Percentiles rank a stretch among this genome's conserved stretches.
Conservation (phyloP, 495 filamentous ascomycete genomes). For the Glonium stellatum region DNA sequence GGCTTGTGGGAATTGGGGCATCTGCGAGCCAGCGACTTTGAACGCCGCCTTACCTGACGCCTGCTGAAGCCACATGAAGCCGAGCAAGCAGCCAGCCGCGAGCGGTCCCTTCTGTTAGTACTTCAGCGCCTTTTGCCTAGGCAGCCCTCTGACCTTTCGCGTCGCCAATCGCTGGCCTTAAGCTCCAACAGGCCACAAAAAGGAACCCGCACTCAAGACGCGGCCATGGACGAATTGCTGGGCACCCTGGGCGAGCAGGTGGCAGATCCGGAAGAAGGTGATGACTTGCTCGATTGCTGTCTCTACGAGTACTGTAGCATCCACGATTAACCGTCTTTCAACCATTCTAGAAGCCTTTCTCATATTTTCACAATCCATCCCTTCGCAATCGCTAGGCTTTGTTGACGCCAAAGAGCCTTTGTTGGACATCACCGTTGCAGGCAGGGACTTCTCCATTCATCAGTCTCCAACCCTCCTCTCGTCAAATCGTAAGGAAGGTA, state of each 20-base stretch:
- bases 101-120: no score
- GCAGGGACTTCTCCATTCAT: slow-evolving; percentile 65
- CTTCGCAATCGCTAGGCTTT: slow-evolving; percentile 77
- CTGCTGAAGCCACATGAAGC: no score
- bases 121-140: no score
- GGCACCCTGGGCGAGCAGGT: slow-evolving; percentile 30
- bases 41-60: no score
- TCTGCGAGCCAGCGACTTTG: no score
- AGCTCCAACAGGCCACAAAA: no score
- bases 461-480: slow-evolving; percentile 79
- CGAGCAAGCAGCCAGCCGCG: no score
- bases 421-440: slow-evolving; percentile 63
- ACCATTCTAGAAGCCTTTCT: slow-evolving; percentile 65
- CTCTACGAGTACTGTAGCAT: background rate
- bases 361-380: slow-evolving; percentile 69
- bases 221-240: slow-evolving; percentile 30
- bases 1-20: no score
- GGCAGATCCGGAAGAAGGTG: slow-evolving; percentile 36
- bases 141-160: no score
- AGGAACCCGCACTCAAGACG: slow-evolving; percentile 9
- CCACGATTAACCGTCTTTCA: background rate
- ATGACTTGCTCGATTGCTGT: background rate
- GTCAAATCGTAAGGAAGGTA: slow-evolving; percentile 71
- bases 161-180: no score
- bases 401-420: slow-evolving; percentile 59